Conservation (phyloP, 2,329 filamentous ascomycete genomes). For the Talaromyces piceae region DNA sequence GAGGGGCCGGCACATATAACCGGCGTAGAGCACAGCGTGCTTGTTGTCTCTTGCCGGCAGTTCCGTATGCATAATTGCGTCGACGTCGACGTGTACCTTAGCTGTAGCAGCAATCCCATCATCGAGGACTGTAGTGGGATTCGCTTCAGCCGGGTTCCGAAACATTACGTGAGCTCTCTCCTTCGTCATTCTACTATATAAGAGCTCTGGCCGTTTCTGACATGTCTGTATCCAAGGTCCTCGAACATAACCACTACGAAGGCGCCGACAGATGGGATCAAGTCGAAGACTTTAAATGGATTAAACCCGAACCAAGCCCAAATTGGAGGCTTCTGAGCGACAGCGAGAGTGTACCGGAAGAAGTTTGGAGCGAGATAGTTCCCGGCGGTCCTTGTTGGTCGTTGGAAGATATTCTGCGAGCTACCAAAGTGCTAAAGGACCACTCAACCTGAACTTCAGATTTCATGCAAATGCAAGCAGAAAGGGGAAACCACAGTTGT, state of each 20-base stretch:
- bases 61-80: slow-evolving; percentile 85
- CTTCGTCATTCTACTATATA: slow-evolving; percentile 42
- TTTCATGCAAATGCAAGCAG: too few relatives aligned
- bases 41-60: slow-evolving; percentile 76
- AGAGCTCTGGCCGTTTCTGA: slow-evolving; percentile 38
- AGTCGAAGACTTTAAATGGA: slow-evolving; percentile 97
- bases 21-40: slow-evolving; percentile 59
- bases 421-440: slow-evolving; percentile 20
- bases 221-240: slow-evolving; percentile 17
- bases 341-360: slow-evolving; percentile 50
- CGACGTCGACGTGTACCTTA: slow-evolving; percentile 75
- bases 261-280: slow-evolving; percentile 70
- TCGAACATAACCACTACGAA: slow-evolving; percentile 24
- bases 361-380: slow-evolving; percentile 63
- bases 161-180: slow-evolving; percentile 54
- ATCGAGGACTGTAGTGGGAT: slow-evolving; percentile 81
- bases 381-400: slow-evolving; percentile 55
- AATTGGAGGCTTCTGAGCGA: slow-evolving; percentile 71
- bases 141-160: slow-evolving; percentile 70
- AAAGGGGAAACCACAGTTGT: too few relatives aligned
- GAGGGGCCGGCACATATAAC: slow-evolving; percentile 79
- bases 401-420: slow-evolving; percentile 56
- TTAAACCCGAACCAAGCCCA: slow-evolving; percentile 76
- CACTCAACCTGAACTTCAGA: not conserved
- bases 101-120: slow-evolving; percentile 76